phyloP scores from a whole-genome alignment of 768 basidiomycete species.

The Cystobasidium ongulense region DNA sequence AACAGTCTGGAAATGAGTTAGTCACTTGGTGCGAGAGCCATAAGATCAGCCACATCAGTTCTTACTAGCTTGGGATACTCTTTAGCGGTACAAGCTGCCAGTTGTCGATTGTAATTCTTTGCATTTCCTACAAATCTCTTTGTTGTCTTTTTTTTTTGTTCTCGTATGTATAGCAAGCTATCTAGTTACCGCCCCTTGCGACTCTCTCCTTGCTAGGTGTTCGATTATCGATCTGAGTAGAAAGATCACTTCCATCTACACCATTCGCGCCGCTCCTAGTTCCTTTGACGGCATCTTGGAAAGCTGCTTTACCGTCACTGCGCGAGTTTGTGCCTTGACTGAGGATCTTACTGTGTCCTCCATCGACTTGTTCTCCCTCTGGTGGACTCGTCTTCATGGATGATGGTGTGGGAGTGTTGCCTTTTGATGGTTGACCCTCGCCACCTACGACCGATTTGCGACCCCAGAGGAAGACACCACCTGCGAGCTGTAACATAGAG shows the following conservation, averaged over 20 bases:
- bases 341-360: conserved; percentile 10
- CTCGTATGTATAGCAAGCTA: not conserved
- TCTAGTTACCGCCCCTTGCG: conserved; percentile 20
- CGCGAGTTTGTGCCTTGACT: not conserved
- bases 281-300: conserved; percentile 29
- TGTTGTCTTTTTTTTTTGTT: not conserved
- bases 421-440: conserved; percentile 16
- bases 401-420: conserved; percentile 16
- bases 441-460: conserved; percentile 7
- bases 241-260: not conserved
- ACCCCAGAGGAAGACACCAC: conserved; percentile 23
- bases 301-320: conserved; percentile 26
- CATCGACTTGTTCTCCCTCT: conserved; percentile 1
- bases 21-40: not conserved
- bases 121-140: not conserved
- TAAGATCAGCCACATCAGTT: not conserved
- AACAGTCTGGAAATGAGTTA: conserved; percentile 27
- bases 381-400: conserved; percentile 17
- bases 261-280: conserved; percentile 5
- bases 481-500: not conserved
- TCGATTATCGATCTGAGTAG: conserved; percentile 20
- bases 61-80: not conserved
- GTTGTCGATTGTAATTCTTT: not conserved
- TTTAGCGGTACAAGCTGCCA: no score
- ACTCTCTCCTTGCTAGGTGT: conserved; percentile 22